Evolutionary conservation across 1,139 yeast genomes (phyloP).

Genomic region (Protomyces inundatus): DNA sequence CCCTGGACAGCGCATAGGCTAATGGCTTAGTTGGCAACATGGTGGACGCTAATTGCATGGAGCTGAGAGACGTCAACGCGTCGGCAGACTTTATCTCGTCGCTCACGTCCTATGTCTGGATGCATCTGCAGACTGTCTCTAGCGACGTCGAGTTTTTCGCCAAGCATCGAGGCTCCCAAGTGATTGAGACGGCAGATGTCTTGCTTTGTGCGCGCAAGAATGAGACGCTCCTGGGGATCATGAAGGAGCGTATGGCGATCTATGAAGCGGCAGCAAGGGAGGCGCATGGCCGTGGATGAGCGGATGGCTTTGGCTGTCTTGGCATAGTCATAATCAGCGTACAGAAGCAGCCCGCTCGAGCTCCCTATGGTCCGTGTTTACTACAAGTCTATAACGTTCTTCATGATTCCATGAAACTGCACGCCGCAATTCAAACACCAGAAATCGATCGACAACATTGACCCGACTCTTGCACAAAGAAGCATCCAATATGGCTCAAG

Average conservation of each 20-base stretch:
- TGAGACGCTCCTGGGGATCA: background rate
- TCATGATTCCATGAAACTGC: too few species aligned
- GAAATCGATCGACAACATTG: too few species aligned
- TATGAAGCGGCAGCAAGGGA: background rate
- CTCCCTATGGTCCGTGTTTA: too few species aligned
- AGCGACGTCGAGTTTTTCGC: slow-evolving; percentile 16
- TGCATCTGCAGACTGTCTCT: slow-evolving; percentile 7
- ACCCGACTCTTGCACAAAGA: too few species aligned
- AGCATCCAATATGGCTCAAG: background rate
- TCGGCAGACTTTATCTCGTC: slow-evolving; percentile 20
- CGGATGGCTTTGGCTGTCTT: too few species aligned
- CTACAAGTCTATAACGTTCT: too few species aligned
- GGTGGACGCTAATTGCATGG: slow-evolving; percentile 9
- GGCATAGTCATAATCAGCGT: too few species aligned
- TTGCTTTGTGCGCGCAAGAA: slow-evolving; percentile 16
- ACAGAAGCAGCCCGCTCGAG: too few species aligned
- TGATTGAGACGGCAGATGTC: slow-evolving; percentile 9
- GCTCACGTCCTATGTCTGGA: slow-evolving; percentile 19
- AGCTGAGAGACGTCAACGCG: slow-evolving; percentile 12
- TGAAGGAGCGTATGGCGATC: background rate
- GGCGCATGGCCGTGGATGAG: too few species aligned
- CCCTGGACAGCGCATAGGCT: background rate
- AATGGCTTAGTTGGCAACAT: slow-evolving; percentile 10
- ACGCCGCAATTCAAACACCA: too few species aligned
- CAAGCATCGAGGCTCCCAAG: slow-evolving; percentile 1